A percentile compares a stretch with the other conserved stretches of the same genome.
These are phyloP conservation scores for Sequoia sempervirens DNA, from an alignment of 75 land plant species.

Conservation along the genomic window DNA sequence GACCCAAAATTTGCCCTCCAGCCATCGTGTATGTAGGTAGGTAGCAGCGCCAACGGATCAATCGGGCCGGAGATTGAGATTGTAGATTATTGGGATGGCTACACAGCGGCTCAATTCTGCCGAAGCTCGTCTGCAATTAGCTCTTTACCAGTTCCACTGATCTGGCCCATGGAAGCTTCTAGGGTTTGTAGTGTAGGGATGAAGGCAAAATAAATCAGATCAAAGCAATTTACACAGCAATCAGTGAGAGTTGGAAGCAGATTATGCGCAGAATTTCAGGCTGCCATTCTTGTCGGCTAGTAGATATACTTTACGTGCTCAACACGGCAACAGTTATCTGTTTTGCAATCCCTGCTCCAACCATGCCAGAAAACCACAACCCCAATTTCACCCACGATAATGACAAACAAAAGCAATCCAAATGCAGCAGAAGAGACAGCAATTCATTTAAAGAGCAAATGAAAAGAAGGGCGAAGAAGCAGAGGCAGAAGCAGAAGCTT, in stretches of 20 bases:
- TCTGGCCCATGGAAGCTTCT: background rate
- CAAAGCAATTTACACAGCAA: background rate
- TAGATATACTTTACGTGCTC: conserved; percentile 3
- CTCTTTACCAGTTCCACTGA: background rate
- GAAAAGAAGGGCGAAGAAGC: no score
- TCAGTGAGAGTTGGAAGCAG: background rate
- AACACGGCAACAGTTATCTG: conserved; percentile 1
- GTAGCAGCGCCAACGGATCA: no score
- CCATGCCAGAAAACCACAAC: background rate
- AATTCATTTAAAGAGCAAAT: no score
- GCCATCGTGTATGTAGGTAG: no score
- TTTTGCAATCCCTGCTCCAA: conserved; percentile 3
- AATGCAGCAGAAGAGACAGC: no score
- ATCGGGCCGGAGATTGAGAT: background rate
- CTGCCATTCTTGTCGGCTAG: conserved; percentile 8
- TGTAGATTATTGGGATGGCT: background rate
- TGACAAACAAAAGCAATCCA: no score
- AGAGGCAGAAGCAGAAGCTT: background rate
- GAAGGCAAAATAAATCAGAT: background rate
- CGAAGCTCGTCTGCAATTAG: background rate
- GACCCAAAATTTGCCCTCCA: no score
- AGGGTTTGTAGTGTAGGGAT: background rate
- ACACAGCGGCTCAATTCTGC: no score
- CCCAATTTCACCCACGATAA: background rate
- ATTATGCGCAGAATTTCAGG: conserved; percentile 8